A percentile compares a stretch with the other conserved stretches of the same genome.
Conservation (phyloP, 768 basidiomycete genomes). For the Lactarius trivialis region DNA sequence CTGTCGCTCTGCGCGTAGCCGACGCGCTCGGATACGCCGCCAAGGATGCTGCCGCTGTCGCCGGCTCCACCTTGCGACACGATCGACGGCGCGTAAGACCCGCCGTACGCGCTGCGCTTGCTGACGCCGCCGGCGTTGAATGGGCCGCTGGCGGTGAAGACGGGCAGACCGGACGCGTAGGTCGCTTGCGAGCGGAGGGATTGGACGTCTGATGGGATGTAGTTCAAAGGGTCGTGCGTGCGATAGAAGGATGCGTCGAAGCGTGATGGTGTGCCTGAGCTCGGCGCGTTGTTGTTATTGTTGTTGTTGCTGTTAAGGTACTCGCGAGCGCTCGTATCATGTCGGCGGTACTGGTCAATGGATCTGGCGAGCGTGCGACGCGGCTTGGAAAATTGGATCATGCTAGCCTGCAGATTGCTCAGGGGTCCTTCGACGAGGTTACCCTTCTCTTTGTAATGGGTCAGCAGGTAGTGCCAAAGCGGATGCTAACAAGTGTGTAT, state of each 20-base stretch:
- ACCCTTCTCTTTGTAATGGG: constrained; percentile 95
- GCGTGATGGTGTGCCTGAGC: constrained; percentile 85
- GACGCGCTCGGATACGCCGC: constrained; percentile 43
- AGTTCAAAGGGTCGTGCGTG: constrained; percentile 87
- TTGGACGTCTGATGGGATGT: constrained; percentile 93
- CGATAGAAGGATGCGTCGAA: constrained; percentile 96
- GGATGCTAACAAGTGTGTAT: constrained; percentile 62
- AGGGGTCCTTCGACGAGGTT: constrained; percentile 94
- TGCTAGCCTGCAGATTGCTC: constrained; percentile 92
- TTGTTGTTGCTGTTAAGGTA: constrained; percentile 36
- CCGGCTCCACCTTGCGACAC: constrained; percentile 85
- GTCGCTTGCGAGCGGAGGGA: constrained; percentile 96
- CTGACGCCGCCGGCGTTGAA: constrained; percentile 61
- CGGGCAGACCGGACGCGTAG: constrained; percentile 85
- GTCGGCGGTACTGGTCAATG: constrained; percentile 89
- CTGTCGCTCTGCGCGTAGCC: constrained; percentile 91
- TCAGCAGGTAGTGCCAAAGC: constrained; percentile 95
- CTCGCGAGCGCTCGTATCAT: constrained; percentile 88
- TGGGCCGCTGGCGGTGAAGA: constrained; percentile 65
- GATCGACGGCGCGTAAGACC: constrained; percentile 84
- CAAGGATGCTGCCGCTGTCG: constrained; percentile 44
- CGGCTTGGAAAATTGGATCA: constrained; percentile 99
- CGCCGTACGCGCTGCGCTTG: constrained; percentile 66
- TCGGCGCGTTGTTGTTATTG: constrained; percentile 25
- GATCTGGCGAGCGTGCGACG: constrained; percentile 82